phyloP scores from a whole-genome alignment of 257 asterid species.

The Capsicum chinense region DNA sequence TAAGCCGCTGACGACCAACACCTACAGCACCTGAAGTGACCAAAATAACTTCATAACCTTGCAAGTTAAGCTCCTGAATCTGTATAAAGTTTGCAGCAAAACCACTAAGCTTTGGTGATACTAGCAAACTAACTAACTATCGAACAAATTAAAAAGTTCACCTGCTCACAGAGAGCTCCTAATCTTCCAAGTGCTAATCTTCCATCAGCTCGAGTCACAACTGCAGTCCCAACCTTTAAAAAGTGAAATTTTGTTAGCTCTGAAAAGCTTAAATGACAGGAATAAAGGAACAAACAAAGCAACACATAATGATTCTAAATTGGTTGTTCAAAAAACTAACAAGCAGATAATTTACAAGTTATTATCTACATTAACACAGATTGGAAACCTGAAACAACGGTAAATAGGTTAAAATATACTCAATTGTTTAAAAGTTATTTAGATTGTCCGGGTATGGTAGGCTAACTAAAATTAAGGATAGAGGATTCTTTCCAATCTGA shows the following conservation, averaged over 20 bases:
- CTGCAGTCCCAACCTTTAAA: conserved; percentile 85
- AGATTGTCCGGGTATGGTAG: not conserved
- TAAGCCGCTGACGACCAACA: conserved; percentile 92
- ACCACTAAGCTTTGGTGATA: conserved; percentile 28
- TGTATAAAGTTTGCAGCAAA: conserved; percentile 46
- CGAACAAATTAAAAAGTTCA: conserved; percentile 15
- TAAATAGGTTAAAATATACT: not conserved
- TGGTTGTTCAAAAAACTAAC: not conserved
- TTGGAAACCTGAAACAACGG: not conserved
- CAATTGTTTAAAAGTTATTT: not conserved
- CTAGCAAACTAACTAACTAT: not conserved
- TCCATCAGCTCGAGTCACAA: conserved; percentile 74
- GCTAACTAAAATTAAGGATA: not conserved
- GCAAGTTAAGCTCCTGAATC: conserved; percentile 81
- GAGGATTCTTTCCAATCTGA: conserved; percentile 18
- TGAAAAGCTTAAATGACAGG: not conserved
- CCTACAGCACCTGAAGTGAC: conserved; percentile 99
- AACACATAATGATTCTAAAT: not conserved
- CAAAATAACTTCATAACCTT: conserved; percentile 90
- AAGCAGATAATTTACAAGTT: not conserved
- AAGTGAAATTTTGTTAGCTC: conserved; percentile 22
- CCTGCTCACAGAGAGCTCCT: conserved; percentile 99
- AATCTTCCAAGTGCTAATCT: conserved; percentile 95
- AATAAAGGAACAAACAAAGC: conserved; percentile 7
- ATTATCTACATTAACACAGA: not conserved